phyloP scores from a whole-genome alignment of 23 red algal genomes.

The Agarophyton chilense region DNA sequence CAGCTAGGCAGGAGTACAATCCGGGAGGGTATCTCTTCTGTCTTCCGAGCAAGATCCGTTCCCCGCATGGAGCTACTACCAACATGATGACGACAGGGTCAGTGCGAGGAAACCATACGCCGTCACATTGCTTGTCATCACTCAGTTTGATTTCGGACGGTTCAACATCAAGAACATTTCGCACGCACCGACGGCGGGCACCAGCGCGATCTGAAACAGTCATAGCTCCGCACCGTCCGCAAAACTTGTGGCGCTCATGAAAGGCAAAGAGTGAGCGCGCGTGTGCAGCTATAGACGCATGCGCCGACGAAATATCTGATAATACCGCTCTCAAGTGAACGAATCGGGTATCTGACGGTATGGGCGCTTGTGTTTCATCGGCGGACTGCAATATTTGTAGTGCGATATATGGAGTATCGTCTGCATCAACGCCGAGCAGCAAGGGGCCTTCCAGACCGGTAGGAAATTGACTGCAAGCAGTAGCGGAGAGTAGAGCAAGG shows the following conservation, averaged over 20 bases:
- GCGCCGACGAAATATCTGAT: not conserved
- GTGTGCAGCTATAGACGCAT: constrained; percentile 80
- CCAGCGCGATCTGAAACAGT: constrained; percentile 50
- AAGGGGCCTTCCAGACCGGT: not conserved
- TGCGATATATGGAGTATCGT: constrained; percentile 1
- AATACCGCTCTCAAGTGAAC: constrained; percentile 9
- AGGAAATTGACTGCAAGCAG: not conserved
- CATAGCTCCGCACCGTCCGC: constrained; percentile 73
- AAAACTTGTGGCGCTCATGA: constrained; percentile 75
- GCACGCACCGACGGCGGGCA: constrained; percentile 46
- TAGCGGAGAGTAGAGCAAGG: not conserved
- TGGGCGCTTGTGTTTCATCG: not conserved
- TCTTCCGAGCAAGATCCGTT: constrained; percentile 69
- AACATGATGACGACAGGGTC: constrained; percentile 87
- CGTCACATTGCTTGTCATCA: constrained; percentile 28
- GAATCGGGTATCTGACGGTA: not conserved
- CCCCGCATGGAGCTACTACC: constrained; percentile 38
- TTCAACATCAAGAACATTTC: constrained; percentile 14
- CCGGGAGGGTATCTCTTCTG: constrained; percentile 58
- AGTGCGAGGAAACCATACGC: constrained; percentile 84
- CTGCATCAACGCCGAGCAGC: not conserved
- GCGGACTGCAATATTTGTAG: not conserved
- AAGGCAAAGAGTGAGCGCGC: constrained; percentile 80
- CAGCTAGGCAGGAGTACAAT: constrained; percentile 78
- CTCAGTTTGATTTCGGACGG: not conserved